phyloP scores from a whole-genome alignment of 2,329 filamentous ascomycete genomes.

The Arthrinium phaeospermum region DNA sequence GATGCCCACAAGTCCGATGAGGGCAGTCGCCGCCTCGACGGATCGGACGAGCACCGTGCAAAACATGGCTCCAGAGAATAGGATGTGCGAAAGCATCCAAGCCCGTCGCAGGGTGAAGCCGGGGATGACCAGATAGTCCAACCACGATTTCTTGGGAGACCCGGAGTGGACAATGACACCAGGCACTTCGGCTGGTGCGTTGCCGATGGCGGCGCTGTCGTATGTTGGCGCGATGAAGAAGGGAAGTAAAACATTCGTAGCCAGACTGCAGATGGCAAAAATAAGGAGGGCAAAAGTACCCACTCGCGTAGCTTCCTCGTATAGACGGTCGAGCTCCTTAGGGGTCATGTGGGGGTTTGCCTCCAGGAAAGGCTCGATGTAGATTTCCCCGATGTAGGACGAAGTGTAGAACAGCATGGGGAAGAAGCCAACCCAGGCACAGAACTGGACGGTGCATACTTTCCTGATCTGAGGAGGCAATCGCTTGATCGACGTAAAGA shows the following conservation, averaged over 20 bases:
- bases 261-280: slow-evolving; percentile 84
- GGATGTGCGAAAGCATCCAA: slow-evolving; percentile 84
- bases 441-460: slow-evolving; percentile 84
- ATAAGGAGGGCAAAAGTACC: slow-evolving; percentile 89
- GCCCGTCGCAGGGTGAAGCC: slow-evolving; percentile 85
- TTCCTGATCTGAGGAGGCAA: slow-evolving; percentile 82
- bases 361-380: slow-evolving; percentile 81
- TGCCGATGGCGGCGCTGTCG: slow-evolving; percentile 47
- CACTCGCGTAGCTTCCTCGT: slow-evolving; percentile 83
- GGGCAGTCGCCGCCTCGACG: slow-evolving; percentile 72
- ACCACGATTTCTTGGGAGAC: slow-evolving; percentile 46
- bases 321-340: slow-evolving; percentile 77
- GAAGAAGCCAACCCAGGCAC: slow-evolving; percentile 94
- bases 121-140: slow-evolving; percentile 74
- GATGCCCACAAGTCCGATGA: slow-evolving; percentile 84
- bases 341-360: slow-evolving; percentile 79
- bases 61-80: slow-evolving; percentile 83
- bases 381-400: slow-evolving; percentile 91
- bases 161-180: slow-evolving; percentile 39
- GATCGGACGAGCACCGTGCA: slow-evolving; percentile 79
- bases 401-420: slow-evolving; percentile 95
- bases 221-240: slow-evolving; percentile 87
- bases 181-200: slow-evolving; percentile 40
- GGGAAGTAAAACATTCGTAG: slow-evolving; percentile 81
- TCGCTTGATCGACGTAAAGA: slow-evolving; percentile 76